These are phyloP conservation scores for Mycena leptocephala DNA, from an alignment of 768 basidiomycete genomes.

Conservation along the genomic window DNA sequence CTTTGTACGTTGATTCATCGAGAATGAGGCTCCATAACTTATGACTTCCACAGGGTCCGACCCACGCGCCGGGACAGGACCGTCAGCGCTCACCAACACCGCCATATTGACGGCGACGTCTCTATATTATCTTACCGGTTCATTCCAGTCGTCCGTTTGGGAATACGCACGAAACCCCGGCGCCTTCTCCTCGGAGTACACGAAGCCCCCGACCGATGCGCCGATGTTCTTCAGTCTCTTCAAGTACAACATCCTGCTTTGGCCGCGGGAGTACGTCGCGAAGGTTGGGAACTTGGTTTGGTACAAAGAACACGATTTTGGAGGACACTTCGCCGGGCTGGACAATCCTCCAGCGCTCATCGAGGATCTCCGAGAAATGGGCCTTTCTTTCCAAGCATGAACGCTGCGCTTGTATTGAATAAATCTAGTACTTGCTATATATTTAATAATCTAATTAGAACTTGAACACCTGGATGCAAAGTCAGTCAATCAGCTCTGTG, in stretches of 20 bases:
- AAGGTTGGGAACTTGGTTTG: slow-evolving; percentile 23
- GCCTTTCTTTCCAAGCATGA: too few species aligned
- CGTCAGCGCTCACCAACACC: slow-evolving; percentile 8
- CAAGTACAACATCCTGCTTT: slow-evolving; percentile 19
- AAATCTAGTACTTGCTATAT: background rate
- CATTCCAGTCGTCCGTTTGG: slow-evolving; percentile 39
- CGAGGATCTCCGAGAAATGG: slow-evolving; percentile 25
- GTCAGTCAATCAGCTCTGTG: background rate
- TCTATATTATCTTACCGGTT: slow-evolving; percentile 43
- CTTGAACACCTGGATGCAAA: slow-evolving; percentile 31
- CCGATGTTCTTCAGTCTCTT: slow-evolving; percentile 29
- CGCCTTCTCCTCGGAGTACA: background rate
- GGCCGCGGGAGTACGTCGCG: slow-evolving; percentile 22
- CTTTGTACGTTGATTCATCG: slow-evolving; percentile 11
- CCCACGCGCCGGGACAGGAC: slow-evolving; percentile 31
- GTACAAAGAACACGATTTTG: slow-evolving; percentile 29
- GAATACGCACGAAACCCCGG: slow-evolving; percentile 32
- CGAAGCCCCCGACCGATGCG: slow-evolving; percentile 23
- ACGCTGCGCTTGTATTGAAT: too few species aligned
- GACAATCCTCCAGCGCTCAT: slow-evolving; percentile 34
- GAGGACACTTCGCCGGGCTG: slow-evolving; percentile 28
- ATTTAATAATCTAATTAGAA: slow-evolving; percentile 21
- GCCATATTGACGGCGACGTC: slow-evolving; percentile 41
- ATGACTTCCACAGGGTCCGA: slow-evolving; percentile 16
- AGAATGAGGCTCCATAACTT: background rate